Conservation (phyloP, 2,329 filamentous ascomycete species). For the Aulographum hederae region DNA sequence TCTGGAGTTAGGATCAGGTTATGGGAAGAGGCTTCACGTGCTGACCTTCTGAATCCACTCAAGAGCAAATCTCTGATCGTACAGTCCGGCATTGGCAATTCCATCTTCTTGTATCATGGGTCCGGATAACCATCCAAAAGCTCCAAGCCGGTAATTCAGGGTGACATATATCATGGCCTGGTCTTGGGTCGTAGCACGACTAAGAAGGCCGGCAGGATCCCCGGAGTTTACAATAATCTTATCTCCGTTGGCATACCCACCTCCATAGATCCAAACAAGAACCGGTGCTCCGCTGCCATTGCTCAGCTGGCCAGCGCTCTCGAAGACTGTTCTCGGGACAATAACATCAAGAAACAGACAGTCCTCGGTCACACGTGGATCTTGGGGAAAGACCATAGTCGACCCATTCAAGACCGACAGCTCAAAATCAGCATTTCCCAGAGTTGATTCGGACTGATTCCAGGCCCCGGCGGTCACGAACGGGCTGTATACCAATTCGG, state of each 20-base stretch:
- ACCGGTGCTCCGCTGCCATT: constrained; percentile 5
- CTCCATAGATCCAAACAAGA: constrained; percentile 1
- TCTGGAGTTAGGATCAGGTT: constrained; percentile 4
- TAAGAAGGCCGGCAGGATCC: too few species aligned
- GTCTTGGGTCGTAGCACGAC: too few species aligned
- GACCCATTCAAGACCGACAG: too few species aligned
- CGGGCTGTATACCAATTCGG: too few species aligned
- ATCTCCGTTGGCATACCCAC: too few species aligned
- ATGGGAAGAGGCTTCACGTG: constrained; percentile 7
- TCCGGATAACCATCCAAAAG: constrained; percentile 16
- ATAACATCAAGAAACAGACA: constrained; percentile 31
- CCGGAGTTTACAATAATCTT: too few species aligned
- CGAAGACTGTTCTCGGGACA: constrained; percentile 20
- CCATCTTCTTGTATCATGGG: constrained; percentile 10
- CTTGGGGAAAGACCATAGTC: too few species aligned
- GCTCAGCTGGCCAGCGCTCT: too few species aligned
- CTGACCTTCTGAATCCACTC: constrained; percentile 18
- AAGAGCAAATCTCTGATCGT: constrained; percentile 20
- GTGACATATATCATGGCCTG: too few species aligned
- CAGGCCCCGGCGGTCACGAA: too few species aligned
- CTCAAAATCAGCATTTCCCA: too few species aligned
- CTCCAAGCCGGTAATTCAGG: constrained; percentile 28
- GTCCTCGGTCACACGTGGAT: too few species aligned
- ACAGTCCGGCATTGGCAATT: constrained; percentile 15
- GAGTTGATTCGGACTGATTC: constrained; percentile 29